phyloP scores from a whole-genome alignment of 345 rosid species.

The Cardamine chenopodiifolia region DNA sequence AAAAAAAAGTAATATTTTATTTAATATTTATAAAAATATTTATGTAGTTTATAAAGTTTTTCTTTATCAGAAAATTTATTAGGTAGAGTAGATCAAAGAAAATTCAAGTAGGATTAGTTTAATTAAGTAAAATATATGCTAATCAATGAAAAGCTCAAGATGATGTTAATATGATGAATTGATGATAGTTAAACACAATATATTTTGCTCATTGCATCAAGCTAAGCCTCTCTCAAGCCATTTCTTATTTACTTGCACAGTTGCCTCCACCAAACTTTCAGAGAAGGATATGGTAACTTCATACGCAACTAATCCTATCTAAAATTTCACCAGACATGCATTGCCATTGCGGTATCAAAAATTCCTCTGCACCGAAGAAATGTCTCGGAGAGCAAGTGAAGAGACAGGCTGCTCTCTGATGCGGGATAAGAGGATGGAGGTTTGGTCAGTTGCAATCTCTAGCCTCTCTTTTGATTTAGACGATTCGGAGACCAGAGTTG shows the following conservation, averaged over 20 bases:
- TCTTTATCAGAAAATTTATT: too few relatives aligned
- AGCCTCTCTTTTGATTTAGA: conserved; percentile 83
- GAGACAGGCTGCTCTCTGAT: conserved; percentile 73
- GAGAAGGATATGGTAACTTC: background rate
- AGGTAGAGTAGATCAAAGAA: background rate
- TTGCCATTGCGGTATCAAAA: conserved; percentile 29
- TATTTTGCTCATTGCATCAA: conserved; percentile 5
- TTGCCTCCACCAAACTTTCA: background rate
- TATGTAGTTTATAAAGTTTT: too few relatives aligned
- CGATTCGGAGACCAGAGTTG: conserved; percentile 69
- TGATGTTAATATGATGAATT: background rate
- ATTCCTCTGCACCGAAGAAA: conserved; percentile 36
- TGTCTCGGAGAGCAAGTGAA: conserved; percentile 35
- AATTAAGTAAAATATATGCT: background rate
- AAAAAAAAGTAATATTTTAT: too few relatives aligned
- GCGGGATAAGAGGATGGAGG: conserved; percentile 70
- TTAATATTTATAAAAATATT: too few relatives aligned
- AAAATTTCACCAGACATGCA: background rate
- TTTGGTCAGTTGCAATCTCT: conserved; percentile 76
- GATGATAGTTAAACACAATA: background rate
- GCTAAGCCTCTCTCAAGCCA: conserved; percentile 18
- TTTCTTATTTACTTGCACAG: conserved; percentile 24
- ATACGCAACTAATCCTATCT: conserved; percentile 5
- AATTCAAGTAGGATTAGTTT: background rate
- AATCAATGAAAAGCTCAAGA: background rate